A percentile compares a stretch with the other conserved stretches of the same genome.
phyloP scores from a whole-genome alignment of 202 grass and related monocot species.

The Setaria italica region DNA sequence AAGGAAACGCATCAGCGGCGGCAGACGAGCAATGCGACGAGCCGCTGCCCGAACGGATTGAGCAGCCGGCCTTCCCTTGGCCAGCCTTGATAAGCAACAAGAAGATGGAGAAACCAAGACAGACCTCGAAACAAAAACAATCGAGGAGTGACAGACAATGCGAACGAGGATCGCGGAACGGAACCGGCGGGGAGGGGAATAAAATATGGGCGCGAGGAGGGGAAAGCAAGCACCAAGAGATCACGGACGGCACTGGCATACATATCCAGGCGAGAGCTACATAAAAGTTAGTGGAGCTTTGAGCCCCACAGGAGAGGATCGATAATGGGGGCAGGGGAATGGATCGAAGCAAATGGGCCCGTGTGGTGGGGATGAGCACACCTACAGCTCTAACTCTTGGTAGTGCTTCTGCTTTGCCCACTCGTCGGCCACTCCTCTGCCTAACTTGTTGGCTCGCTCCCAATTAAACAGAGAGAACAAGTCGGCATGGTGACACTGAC shows the following conservation, averaged over 20 bases:
- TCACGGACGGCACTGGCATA: background rate
- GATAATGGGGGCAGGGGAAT: no score
- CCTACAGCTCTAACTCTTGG: background rate
- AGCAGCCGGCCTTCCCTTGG: background rate
- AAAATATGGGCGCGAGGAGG: background rate
- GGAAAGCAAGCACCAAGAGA: conserved; percentile 19
- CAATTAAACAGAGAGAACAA: background rate
- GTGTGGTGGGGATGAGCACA: conserved; percentile 2
- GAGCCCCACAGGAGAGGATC: background rate
- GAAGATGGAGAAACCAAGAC: background rate
- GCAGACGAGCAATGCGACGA: background rate
- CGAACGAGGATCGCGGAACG: background rate
- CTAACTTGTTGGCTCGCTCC: background rate
- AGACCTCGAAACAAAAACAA: conserved; percentile 11
- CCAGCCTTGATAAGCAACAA: background rate
- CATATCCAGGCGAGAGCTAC: background rate
- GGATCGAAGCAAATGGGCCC: conserved; percentile 15
- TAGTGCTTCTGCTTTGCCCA: background rate
- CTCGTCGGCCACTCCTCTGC: background rate
- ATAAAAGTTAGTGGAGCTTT: conserved; percentile 24
- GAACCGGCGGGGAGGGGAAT: background rate
- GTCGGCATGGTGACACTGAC: no score
- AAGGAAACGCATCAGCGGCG: conserved; percentile 29
- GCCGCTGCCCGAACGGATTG: background rate
- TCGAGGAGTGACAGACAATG: conserved; percentile 26